Evolutionary conservation across 768 basidiomycete species (phyloP), one percentile per base, ranked within the genome.

Genomic region (Hysterangium stoloniferum): DNA sequence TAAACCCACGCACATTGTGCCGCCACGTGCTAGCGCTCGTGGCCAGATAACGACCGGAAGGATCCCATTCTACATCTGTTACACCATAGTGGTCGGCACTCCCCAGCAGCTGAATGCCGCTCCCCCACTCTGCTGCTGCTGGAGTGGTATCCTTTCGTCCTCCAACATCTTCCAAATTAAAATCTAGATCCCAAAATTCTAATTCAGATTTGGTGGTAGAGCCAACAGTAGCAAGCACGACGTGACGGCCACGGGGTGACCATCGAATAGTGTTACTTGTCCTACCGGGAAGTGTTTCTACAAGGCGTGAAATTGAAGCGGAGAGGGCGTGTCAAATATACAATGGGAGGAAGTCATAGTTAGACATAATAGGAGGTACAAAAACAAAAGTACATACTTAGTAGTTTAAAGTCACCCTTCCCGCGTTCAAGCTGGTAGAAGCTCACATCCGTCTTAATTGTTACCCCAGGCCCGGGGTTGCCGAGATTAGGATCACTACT

Each of bases 141-240:
- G 66, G 60, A 58, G 77, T 70, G 54, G 72, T 67, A 28, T 70
- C 66, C 11, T 74, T 74, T 35, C 71, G 70, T 9, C 67, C 66
- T 8, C 61, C 62, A 49, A 80, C 76, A 52, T 88, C 86, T 25
- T 78, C 73, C 24, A 67, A 68, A 56, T 78, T 84, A 64, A 96
- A 94, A 70, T 99, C 96, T 37, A 97, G 75, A 67, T 99, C 96
- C 93, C 90, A 99, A 70, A 98, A 99, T 64, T 98, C 95, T 25
- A 99, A 76, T 67, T 97, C 96, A 7, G 91, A 98, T 71, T 98
- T 98, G 60, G 78, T 82, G 9, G 90, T 86, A 7, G 90, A 94
- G 24, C 95, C 96, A 52, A 98, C 87, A 35, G 94, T 98, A 20
- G 94, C 94, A 54, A 98, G 79, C 47, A 96, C 87, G 52, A 95